Evolutionary conservation across 2,329 filamentous ascomycete genomes (phyloP).

Genomic region (Aspergillus carbonarius): DNA sequence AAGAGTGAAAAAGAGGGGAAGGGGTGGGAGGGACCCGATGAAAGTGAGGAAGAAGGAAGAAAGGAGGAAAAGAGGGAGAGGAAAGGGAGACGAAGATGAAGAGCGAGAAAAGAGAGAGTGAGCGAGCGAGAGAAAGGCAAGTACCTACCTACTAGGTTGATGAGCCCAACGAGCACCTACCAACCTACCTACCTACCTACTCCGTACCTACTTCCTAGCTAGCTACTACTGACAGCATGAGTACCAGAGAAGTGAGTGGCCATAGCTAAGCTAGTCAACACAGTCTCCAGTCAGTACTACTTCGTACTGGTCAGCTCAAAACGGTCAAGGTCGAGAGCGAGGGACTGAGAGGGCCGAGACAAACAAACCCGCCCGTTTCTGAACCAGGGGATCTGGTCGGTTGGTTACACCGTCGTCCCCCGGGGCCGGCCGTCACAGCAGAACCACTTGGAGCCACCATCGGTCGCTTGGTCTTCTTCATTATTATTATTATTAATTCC

Average conservation of each 20-base stretch:
- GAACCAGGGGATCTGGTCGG: conserved; percentile 14
- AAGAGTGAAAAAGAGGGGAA: conserved; percentile 11
- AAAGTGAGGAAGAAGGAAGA: conserved; percentile 6
- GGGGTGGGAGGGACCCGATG: conserved; percentile 5
- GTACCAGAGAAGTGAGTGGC: no score
- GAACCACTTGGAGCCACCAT: conserved; percentile 6
- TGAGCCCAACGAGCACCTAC: background rate
- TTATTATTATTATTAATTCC: conserved; percentile 1
- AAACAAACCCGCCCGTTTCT: conserved; percentile 19
- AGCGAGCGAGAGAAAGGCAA: conserved; percentile 15
- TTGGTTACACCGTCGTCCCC: conserved; percentile 19
- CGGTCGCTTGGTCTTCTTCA: background rate
- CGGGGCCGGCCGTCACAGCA: conserved; percentile 18
- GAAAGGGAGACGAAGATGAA: conserved; percentile 8
- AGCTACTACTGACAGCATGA: background rate
- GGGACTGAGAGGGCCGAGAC: conserved; percentile 20
- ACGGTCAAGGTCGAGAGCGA: conserved; percentile 19
- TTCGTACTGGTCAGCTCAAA: conserved; percentile 8
- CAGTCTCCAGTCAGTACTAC: background rate
- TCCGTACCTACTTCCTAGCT: background rate
- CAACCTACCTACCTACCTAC: background rate
- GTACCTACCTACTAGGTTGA: background rate
- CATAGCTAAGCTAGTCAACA: background rate
- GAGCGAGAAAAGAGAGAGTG: conserved; percentile 8
- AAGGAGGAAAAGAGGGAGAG: conserved; percentile 14